These are phyloP conservation scores for Ligustrum vulgare DNA, from an alignment of 257 asterid species.

Conservation along the genomic window DNA sequence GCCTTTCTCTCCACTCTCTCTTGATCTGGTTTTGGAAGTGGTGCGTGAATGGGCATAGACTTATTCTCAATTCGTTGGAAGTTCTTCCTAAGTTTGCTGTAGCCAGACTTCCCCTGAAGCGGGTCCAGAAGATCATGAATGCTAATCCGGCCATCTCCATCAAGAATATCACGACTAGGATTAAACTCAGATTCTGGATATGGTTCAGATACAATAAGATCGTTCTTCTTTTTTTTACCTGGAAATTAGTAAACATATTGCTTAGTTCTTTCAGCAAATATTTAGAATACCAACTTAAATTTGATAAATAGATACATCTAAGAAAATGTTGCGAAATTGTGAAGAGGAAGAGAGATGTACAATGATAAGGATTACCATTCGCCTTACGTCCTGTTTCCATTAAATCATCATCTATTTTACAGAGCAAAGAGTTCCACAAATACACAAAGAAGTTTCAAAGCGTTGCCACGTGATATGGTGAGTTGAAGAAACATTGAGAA, in stretches of 20 bases:
- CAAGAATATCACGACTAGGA: conserved; percentile 71
- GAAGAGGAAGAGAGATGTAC: background rate
- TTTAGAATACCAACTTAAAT: background rate
- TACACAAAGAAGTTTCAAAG: background rate
- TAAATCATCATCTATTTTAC: background rate
- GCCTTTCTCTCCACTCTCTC: conserved; percentile 66
- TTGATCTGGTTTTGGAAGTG: conserved; percentile 66
- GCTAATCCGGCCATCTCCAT: conserved; percentile 69
- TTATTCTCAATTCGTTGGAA: conserved; percentile 50
- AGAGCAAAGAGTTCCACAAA: background rate
- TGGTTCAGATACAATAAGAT: conserved; percentile 60
- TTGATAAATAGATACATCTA: background rate
- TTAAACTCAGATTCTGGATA: conserved; percentile 91
- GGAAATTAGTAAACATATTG: conserved; percentile 7
- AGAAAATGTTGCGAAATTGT: background rate
- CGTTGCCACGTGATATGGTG: background rate
- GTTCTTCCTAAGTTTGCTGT: conserved; percentile 54
- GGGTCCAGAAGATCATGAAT: conserved; percentile 73
- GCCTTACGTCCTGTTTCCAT: background rate
- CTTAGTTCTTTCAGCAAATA: conserved; percentile 19
- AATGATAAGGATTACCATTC: background rate
- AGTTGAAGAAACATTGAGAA: background rate
- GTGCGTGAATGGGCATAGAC: conserved; percentile 55
- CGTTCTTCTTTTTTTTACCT: conserved; percentile 63
- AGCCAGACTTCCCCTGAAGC: conserved; percentile 57